These are phyloP conservation scores for Diaporthe destruens DNA, from an alignment of 2,329 filamentous ascomycete species.

Conservation along the genomic window DNA sequence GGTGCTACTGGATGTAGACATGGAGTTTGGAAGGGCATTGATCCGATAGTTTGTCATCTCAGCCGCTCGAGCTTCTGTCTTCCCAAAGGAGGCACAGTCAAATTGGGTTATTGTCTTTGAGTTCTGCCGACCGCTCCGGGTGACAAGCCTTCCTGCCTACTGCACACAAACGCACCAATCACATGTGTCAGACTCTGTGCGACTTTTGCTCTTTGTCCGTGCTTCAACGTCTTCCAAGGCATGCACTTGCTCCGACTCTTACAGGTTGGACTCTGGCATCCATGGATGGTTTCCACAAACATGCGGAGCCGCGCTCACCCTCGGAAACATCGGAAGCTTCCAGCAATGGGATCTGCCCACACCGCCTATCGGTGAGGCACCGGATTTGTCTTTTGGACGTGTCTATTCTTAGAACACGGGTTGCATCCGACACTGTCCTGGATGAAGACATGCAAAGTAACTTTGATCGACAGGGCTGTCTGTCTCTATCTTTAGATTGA, in stretches of 20 bases:
- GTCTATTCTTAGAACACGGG: not conserved
- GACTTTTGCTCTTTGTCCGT: slow-evolving; percentile 8
- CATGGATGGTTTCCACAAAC: not conserved
- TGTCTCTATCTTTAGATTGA: not conserved
- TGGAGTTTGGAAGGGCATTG: not conserved
- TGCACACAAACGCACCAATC: not conserved
- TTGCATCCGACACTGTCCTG: no score
- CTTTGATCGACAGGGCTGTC: not conserved
- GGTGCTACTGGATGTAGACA: not conserved
- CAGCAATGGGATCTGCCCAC: not conserved
- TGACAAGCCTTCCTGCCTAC: not conserved
- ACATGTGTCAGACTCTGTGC: not conserved
- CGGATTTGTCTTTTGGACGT: not conserved
- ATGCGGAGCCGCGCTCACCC: not conserved
- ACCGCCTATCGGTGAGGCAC: slow-evolving; percentile 1
- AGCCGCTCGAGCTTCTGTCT: slow-evolving; percentile 7
- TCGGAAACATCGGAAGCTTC: slow-evolving; percentile 19
- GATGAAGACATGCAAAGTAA: no score
- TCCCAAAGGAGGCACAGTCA: not conserved
- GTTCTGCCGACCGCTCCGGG: slow-evolving; percentile 12
- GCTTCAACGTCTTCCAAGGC: not conserved
- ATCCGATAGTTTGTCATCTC: not conserved
- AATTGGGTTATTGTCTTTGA: not conserved
- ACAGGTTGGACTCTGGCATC: not conserved
- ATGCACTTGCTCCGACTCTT: not conserved